Evolutionary conservation across 306 rosid genomes (phyloP).

Genomic region (Pyrus betulifolia): DNA sequence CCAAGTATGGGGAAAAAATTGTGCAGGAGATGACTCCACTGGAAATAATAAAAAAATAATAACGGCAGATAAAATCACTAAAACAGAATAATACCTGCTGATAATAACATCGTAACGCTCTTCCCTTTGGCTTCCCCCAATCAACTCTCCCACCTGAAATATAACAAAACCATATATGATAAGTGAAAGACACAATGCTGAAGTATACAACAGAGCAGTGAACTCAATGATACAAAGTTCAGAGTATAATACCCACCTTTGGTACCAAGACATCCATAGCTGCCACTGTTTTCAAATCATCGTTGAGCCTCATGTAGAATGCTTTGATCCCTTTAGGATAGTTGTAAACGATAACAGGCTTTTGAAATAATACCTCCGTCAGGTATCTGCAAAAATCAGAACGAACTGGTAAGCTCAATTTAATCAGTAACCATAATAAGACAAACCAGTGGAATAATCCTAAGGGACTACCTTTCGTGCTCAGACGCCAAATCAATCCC

Average conservation of each 20-base stretch:
- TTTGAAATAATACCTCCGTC: slow-evolving; percentile 78
- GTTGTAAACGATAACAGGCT: slow-evolving; percentile 88
- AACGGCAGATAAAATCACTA: neutral
- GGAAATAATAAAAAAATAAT: neutral
- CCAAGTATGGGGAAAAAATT: neutral
- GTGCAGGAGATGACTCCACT: neutral
- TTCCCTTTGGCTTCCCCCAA: slow-evolving; percentile 98
- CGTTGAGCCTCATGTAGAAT: slow-evolving; percentile 94
- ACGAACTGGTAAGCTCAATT: slow-evolving; percentile 8
- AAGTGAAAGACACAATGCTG: neutral
- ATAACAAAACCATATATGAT: neutral
- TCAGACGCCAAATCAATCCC: slow-evolving; percentile 93
- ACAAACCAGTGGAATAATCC: neutral
- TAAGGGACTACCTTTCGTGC: slow-evolving; percentile 66
- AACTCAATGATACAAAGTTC: neutral
- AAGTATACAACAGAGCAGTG: neutral
- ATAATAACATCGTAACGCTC: slow-evolving; percentile 72
- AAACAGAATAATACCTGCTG: slow-evolving; percentile 37
- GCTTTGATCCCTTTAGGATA: slow-evolving; percentile 95
- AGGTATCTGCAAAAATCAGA: slow-evolving; percentile 52
- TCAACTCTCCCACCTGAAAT: slow-evolving; percentile 84
- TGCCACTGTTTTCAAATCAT: slow-evolving; percentile 81
- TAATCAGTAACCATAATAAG: neutral
- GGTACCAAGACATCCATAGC: slow-evolving; percentile 99
- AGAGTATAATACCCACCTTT: slow-evolving; percentile 44